Conservation (phyloP, 2,329 filamentous ascomycete genomes). For the Nigrospora oryzae region DNA sequence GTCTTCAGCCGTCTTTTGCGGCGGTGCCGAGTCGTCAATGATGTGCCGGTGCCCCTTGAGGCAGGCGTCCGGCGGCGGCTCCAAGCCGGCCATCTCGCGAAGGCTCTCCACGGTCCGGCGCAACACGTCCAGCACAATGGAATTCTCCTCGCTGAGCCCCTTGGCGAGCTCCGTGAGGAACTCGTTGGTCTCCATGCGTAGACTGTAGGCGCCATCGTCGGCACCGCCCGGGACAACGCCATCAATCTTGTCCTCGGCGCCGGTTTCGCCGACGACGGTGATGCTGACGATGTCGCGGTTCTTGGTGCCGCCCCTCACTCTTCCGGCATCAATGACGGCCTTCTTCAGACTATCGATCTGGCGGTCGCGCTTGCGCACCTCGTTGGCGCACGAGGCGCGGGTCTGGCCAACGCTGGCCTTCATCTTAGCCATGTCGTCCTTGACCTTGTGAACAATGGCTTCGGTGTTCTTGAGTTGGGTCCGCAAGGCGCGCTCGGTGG, state of each 20-base stretch:
- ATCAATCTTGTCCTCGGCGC: constrained; percentile 32
- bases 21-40: constrained; percentile 13
- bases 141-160: constrained; percentile 85
- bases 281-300: constrained; percentile 49
- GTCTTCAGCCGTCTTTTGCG: constrained; percentile 45
- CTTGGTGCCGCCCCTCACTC: constrained; percentile 48
- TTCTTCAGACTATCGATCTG: constrained; percentile 85
- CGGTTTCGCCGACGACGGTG: constrained; percentile 44
- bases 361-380: constrained; percentile 81
- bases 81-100: constrained; percentile 58
- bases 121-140: constrained; percentile 66
- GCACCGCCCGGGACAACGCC: constrained; percentile 17
- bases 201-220: constrained; percentile 52
- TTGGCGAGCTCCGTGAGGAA: constrained; percentile 82
- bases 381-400: constrained; percentile 78
- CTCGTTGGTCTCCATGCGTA: constrained; percentile 82
- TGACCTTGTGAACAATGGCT: constrained; percentile 63
- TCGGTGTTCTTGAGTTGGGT: constrained; percentile 68
- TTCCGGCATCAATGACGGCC: constrained; percentile 65
- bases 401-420: constrained; percentile 77
- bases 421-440: constrained; percentile 74
- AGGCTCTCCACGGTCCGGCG: constrained; percentile 63
- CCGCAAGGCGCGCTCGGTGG: constrained; percentile 62
- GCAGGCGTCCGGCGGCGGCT: constrained; percentile 10
- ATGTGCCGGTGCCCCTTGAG: constrained; percentile 6